Evolutionary conservation across 2,329 filamentous ascomycete genomes (phyloP).

Genomic region (Aaosphaeria arxii): DNA sequence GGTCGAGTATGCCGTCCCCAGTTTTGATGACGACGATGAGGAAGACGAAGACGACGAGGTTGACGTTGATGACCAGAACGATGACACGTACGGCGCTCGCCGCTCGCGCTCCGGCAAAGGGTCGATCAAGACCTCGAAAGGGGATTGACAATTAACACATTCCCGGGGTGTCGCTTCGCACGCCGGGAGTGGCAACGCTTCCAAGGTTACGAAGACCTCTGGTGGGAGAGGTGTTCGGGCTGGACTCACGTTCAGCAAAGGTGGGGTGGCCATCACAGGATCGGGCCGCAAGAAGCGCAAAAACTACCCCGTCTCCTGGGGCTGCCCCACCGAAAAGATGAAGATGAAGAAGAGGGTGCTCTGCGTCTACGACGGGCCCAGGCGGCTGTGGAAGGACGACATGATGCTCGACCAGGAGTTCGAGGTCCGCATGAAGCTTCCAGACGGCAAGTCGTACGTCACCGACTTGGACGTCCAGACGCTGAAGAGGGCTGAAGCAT

Average conservation of each 20-base stretch:
- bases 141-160: slow-evolving; percentile 51
- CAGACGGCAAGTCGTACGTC: slow-evolving; percentile 69
- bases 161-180: slow-evolving; percentile 46
- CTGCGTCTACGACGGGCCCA: slow-evolving; percentile 83
- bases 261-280: slow-evolving; percentile 59
- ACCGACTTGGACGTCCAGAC: slow-evolving; percentile 94
- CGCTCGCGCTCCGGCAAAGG: slow-evolving; percentile 48
- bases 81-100: slow-evolving; percentile 53
- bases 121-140: slow-evolving; percentile 50
- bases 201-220: slow-evolving; percentile 39
- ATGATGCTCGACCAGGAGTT: slow-evolving; percentile 97
- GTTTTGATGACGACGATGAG: slow-evolving; percentile 55
- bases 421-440: slow-evolving; percentile 81
- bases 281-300: slow-evolving; percentile 82
- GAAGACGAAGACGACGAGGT: slow-evolving; percentile 59
- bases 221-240: slow-evolving; percentile 37
- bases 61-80: slow-evolving; percentile 50
- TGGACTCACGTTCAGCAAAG: slow-evolving; percentile 75
- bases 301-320: slow-evolving; percentile 93
- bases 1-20: slow-evolving; percentile 43
- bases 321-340: slow-evolving; percentile 88
- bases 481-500: slow-evolving; percentile 79
- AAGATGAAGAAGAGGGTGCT: slow-evolving; percentile 97
- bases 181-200: slow-evolving; percentile 32
- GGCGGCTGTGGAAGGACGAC: slow-evolving; percentile 93